A percentile compares a stretch with the other conserved stretches of the same genome.
These are phyloP conservation scores for Aurifilum marmelostoma DNA, from an alignment of 2,329 filamentous ascomycete genomes.

Conservation along the genomic window DNA sequence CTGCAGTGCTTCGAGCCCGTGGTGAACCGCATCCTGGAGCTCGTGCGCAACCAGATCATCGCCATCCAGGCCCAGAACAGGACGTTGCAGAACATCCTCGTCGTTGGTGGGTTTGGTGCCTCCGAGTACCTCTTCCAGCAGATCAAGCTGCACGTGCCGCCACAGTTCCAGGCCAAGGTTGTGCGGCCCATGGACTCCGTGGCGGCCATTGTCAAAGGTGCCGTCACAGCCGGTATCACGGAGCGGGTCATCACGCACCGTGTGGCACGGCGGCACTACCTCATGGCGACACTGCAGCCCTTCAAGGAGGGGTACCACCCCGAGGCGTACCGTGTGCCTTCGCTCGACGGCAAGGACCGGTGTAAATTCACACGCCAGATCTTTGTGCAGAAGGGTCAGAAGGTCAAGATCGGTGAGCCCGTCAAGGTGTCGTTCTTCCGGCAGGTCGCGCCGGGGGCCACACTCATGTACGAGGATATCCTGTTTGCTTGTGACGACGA, in stretches of 20 bases:
- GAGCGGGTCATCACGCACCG: slow-evolving; percentile 96
- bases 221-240: slow-evolving; percentile 95
- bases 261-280: slow-evolving; percentile 95
- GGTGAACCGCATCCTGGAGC: slow-evolving; percentile 92
- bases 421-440: slow-evolving; percentile 99
- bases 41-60: slow-evolving; percentile 97
- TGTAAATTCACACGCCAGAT: slow-evolving; percentile 99
- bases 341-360: slow-evolving; percentile 92
- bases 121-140: slow-evolving; percentile 99
- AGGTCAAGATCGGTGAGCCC: slow-evolving; percentile 98
- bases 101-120: slow-evolving; percentile 96
- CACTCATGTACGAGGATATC: slow-evolving; percentile 99
- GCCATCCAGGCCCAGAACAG: slow-evolving; percentile 98
- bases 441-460: slow-evolving; percentile 94
- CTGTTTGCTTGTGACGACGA: slow-evolving; percentile 97
- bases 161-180: slow-evolving; percentile 97
- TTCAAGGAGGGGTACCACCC: slow-evolving; percentile 99
- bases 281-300: slow-evolving; percentile 97
- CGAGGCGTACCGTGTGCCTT: slow-evolving; percentile 96
- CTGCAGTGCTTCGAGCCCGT: slow-evolving; percentile 98
- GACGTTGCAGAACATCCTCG: slow-evolving; percentile 90
- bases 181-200: slow-evolving; percentile 99
- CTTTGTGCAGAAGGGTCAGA: slow-evolving; percentile 97
- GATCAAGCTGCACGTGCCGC: slow-evolving; percentile 97
- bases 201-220: slow-evolving; percentile 96